Base-by-base conservation (phyloP, 495 filamentous ascomycete species). In the Neurospora sp. region DNA sequence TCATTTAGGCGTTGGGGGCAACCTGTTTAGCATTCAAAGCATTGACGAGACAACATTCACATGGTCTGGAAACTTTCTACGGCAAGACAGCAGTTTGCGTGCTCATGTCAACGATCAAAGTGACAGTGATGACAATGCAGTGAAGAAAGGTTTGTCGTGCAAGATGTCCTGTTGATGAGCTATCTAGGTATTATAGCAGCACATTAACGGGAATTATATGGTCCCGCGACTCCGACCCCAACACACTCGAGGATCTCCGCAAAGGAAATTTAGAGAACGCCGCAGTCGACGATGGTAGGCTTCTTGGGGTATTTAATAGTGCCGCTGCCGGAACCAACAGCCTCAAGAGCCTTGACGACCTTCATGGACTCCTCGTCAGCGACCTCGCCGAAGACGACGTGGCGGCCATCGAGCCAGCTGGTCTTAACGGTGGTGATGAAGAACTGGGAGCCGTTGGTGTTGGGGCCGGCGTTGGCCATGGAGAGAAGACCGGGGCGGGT, bases 351-450 rank as follows among this genome's bases (percentile, higher is more conserved):
- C 83, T 87, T 86, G 79, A 96, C 91, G 72, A 94, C 78, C 0
- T 80, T 73, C 83, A 89, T 80, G 75, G 90, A 92, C n/a, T 83
- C 80, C 0, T 83, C 78, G 72, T 93, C 90, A 70, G 87, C 86
- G 53, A 94, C 92, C 82, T 92, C 86, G 68, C 92, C 92, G 81
- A 94, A 94, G 77, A 94, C 92, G 76, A 92, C 90, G 83, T 94
- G 92, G 78, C 91, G 90, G 75, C 89, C 89, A 78, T 94, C 88
- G 75, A 94, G 87, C 88, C 92, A 93, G 71, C 83, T 82, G 69
- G 92, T 94, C 78, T 85, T 79, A 72, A 89, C 89, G 70, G 91
- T 91, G 77, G 91, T 93, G 81, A 93, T 85, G 85, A 93, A 92
- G 86, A 93, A 93, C 81, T 93, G 90, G 20, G 89, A 91, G 78